Evolutionary conservation across 1,284 basidiomycete species (phyloP).

Genomic region (Sphaerobolus stellatus): DNA sequence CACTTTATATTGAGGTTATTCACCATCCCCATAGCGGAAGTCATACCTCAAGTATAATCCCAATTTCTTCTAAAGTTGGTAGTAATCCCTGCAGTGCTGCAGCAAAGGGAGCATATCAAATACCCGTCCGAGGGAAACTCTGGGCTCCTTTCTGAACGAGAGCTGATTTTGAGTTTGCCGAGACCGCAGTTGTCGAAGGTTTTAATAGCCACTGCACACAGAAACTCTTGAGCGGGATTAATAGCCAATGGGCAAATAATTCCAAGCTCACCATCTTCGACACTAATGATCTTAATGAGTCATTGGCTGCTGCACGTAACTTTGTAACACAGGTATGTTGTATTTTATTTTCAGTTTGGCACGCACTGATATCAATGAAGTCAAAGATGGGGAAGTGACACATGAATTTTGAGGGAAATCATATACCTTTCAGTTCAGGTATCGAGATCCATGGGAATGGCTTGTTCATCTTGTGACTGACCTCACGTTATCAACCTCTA

Average conservation of each 20-base stretch:
- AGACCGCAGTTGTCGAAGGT: constrained; percentile 19
- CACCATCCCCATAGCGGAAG: neutral
- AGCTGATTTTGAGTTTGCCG: constrained; percentile 29
- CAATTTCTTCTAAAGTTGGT: no score
- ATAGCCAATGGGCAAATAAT: constrained; percentile 11
- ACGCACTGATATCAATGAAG: constrained; percentile 12
- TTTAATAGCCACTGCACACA: constrained; percentile 19
- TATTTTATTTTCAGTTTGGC: neutral
- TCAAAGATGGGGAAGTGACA: constrained; percentile 17
- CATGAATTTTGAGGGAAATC: constrained; percentile 15
- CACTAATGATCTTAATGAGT: constrained; percentile 19
- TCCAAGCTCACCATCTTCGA: constrained; percentile 17
- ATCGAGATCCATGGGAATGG: constrained; percentile 28
- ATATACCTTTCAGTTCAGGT: constrained; percentile 24
- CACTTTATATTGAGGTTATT: neutral
- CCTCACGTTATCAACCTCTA: constrained; percentile 19
- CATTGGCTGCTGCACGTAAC: constrained; percentile 18
- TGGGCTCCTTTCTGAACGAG: constrained; percentile 27
- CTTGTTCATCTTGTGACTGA: constrained; percentile 24
- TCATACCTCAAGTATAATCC: neutral
- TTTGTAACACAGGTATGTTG: constrained; percentile 20
- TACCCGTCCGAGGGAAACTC: constrained; percentile 10
- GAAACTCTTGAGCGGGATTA: constrained; percentile 18
- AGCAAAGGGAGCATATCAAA: neutral
- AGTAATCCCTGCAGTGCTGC: neutral